A percentile compares a stretch with the other conserved stretches of the same genome.
Evolutionary conservation across 2,329 filamentous ascomycete genomes (phyloP).

Genomic region (Sporothrix sp.): DNA sequence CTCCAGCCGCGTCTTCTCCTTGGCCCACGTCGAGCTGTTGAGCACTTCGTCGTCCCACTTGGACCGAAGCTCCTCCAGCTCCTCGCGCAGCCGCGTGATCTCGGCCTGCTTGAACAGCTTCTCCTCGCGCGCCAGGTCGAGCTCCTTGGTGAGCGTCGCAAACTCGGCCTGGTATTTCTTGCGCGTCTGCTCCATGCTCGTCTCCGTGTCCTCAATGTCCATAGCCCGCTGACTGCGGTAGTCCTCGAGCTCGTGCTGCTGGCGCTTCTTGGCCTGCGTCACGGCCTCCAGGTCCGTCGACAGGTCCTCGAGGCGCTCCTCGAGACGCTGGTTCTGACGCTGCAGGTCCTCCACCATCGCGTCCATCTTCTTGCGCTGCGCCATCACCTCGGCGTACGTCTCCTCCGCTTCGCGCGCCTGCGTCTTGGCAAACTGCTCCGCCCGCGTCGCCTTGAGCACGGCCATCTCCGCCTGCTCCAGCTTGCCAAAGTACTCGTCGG

Average conservation of each 20-base stretch:
- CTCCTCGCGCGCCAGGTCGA: constrained; percentile 88
- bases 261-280: constrained; percentile 80
- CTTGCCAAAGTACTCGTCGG: constrained; percentile 95
- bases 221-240: constrained; percentile 92
- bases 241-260: constrained; percentile 95
- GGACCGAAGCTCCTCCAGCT: constrained; percentile 84
- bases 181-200: constrained; percentile 89
- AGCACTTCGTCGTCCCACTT: constrained; percentile 99
- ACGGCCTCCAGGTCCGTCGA: constrained; percentile 81
- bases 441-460: constrained; percentile 81
- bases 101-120: constrained; percentile 77
- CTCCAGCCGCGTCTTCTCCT: constrained; percentile 90
- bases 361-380: constrained; percentile 87
- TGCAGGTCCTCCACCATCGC: constrained; percentile 80
- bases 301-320: constrained; percentile 85
- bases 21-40: constrained; percentile 96
- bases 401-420: constrained; percentile 89
- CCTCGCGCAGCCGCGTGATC: constrained; percentile 81
- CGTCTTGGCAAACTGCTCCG: constrained; percentile 86
- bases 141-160: constrained; percentile 77
- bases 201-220: constrained; percentile 94
- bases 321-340: constrained; percentile 76
- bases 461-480: constrained; percentile 94
- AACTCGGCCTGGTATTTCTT: constrained; percentile 97
- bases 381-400: constrained; percentile 78